Percentiles rank a stretch among this genome's conserved stretches.
Evolutionary conservation across 202 grass and related monocot species (phyloP).

Genomic region (Bolboschoenoplectus hybrid): DNA sequence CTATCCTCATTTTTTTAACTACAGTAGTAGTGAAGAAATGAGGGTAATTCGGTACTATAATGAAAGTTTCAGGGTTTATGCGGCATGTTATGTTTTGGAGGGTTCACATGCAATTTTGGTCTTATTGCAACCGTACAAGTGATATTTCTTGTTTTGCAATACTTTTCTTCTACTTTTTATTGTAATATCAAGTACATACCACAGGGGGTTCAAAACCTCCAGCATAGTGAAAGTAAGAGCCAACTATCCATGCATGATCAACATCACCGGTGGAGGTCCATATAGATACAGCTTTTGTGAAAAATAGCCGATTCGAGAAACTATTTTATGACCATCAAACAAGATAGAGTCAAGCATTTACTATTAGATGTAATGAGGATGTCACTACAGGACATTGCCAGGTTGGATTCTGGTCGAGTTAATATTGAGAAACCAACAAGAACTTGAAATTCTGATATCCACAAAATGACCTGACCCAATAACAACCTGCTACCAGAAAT

Average conservation of each 20-base stretch:
- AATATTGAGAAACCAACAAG: not conserved
- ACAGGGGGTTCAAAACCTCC: constrained; percentile 75
- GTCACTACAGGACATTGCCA: not conserved
- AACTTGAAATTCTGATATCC: not conserved
- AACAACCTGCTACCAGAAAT: not conserved
- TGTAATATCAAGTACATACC: constrained; percentile 42
- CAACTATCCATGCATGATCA: constrained; percentile 95
- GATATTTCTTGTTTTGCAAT: not conserved
- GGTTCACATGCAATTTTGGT: not conserved
- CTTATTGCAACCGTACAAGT: not conserved
- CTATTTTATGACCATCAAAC: constrained; percentile 39
- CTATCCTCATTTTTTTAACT: not conserved
- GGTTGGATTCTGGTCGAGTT: not conserved
- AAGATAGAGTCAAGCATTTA: not conserved
- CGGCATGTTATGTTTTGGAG: not conserved
- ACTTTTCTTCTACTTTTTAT: not conserved
- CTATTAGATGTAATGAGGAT: not conserved
- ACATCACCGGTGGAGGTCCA: constrained; percentile 96
- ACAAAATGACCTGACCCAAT: not conserved
- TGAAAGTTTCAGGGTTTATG: not conserved
- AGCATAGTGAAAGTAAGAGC: constrained; percentile 85
- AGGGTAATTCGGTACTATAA: not conserved
- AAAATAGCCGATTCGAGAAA: constrained; percentile 95
- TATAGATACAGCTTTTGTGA: constrained; percentile 96
- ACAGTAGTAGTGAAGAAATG: not conserved